These are phyloP conservation scores for Picochlorum sp. DNA, from an alignment of 139 green algal species.

Conservation along the genomic window DNA sequence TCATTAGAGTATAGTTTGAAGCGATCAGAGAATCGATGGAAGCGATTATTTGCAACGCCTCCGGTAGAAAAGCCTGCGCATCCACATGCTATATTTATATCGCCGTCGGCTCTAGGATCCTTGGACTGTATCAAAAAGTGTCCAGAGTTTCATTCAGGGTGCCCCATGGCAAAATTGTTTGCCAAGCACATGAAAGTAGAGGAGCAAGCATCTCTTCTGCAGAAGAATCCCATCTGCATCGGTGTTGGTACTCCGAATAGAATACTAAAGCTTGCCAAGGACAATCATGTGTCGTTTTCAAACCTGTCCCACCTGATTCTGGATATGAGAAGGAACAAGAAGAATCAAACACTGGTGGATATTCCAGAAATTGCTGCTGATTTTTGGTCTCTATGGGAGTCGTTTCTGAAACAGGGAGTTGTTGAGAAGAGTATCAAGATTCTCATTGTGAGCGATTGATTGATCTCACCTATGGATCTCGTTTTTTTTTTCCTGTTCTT, in stretches of 20 bases:
- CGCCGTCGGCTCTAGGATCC: background rate
- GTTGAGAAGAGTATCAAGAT: background rate
- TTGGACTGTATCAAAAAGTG: background rate
- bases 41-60: background rate
- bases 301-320: constrained; percentile 30
- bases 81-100: background rate
- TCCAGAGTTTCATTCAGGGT: constrained; percentile 11
- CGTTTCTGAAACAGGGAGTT: background rate
- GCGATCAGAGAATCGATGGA: background rate
- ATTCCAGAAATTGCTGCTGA: constrained; percentile 32
- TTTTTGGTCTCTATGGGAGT: constrained; percentile 33
- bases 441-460: too few species aligned
- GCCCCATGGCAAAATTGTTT: constrained; percentile 44
- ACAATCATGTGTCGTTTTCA: constrained; percentile 23
- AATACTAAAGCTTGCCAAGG: constrained; percentile 26
- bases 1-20: background rate
- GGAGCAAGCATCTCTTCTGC: constrained; percentile 33
- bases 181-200: constrained; percentile 48
- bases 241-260: constrained; percentile 40
- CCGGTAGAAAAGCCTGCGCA: background rate
- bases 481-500: too few species aligned
- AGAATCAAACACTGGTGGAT: constrained; percentile 38
- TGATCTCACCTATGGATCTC: too few species aligned
- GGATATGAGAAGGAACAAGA: constrained; percentile 35
- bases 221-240: constrained; percentile 7